phyloP scores from a whole-genome alignment of 2,329 filamentous ascomycete species.

The Colletotrichum sp. region DNA sequence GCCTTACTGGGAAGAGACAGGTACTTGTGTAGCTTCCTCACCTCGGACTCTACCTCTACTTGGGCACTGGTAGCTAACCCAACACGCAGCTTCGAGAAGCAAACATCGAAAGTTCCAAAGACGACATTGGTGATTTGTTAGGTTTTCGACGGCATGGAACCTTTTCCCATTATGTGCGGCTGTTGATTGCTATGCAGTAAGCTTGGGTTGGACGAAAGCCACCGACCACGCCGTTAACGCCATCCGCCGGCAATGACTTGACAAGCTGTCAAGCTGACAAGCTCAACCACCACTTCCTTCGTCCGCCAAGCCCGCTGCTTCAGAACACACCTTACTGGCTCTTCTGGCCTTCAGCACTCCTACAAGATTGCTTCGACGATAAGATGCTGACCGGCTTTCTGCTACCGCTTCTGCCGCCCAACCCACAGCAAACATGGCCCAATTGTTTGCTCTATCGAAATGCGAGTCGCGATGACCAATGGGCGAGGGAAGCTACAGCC shows the following conservation, averaged over 20 bases:
- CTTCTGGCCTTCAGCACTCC: not conserved
- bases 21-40: not conserved
- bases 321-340: not conserved
- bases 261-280: not conserved
- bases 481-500: not conserved
- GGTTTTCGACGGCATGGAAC: not conserved
- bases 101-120: not conserved
- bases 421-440: not conserved
- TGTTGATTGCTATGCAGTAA: not conserved
- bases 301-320: not conserved
- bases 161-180: not conserved
- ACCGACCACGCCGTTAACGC: not conserved
- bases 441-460: not conserved
- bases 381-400: conserved; percentile 4
- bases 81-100: not conserved
- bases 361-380: not conserved
- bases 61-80: not conserved
- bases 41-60: not conserved
- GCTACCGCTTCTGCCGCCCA: not conserved
- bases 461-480: not conserved
- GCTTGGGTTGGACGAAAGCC: not conserved
- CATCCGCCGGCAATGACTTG: not conserved
- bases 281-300: not conserved
- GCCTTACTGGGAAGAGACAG: not conserved
- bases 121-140: not conserved